Conservation (phyloP, 352 stramenopile genomes). For the Pythium phragmitis region DNA sequence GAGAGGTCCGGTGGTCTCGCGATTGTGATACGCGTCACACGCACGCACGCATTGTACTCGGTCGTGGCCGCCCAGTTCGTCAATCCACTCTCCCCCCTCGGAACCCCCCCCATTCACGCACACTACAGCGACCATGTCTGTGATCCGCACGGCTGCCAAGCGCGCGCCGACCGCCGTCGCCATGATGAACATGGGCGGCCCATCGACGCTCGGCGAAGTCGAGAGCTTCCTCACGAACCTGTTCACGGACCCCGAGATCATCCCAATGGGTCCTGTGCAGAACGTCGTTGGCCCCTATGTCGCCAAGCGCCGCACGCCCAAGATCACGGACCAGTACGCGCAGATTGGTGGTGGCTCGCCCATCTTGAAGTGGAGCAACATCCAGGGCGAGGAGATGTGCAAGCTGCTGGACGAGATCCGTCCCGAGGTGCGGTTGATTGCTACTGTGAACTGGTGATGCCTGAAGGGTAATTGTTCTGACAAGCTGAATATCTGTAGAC, state of each 20-base stretch:
- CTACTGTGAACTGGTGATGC: background rate
- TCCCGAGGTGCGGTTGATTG: constrained; percentile 43
- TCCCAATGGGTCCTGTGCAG: constrained; percentile 93
- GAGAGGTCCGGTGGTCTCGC: constrained; percentile 13
- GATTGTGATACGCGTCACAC: background rate
- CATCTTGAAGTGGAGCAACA: constrained; percentile 97
- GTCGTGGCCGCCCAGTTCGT: background rate
- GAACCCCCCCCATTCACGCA: background rate
- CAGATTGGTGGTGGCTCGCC: constrained; percentile 96
- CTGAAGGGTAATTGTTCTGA: background rate
- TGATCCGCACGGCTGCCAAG: constrained; percentile 40
- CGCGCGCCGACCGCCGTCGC: constrained; percentile 59
- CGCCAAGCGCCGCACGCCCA: constrained; percentile 89
- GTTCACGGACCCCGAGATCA: constrained; percentile 99
- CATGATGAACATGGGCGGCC: constrained; percentile 98
- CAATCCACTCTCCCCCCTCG: constrained; percentile 3
- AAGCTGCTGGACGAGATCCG: constrained; percentile 89
- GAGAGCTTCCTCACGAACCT: constrained; percentile 98
- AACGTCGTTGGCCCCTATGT: constrained; percentile 76
- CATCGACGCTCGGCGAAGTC: constrained; percentile 93
- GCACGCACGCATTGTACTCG: background rate
- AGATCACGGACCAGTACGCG: constrained; percentile 95
- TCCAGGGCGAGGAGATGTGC: constrained; percentile 92
- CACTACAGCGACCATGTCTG: constrained; percentile 19
- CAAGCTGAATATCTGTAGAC: constrained; percentile 31